Conservation (phyloP, 371 early-diverging fungal genomes). For the Mortierella sp. region DNA sequence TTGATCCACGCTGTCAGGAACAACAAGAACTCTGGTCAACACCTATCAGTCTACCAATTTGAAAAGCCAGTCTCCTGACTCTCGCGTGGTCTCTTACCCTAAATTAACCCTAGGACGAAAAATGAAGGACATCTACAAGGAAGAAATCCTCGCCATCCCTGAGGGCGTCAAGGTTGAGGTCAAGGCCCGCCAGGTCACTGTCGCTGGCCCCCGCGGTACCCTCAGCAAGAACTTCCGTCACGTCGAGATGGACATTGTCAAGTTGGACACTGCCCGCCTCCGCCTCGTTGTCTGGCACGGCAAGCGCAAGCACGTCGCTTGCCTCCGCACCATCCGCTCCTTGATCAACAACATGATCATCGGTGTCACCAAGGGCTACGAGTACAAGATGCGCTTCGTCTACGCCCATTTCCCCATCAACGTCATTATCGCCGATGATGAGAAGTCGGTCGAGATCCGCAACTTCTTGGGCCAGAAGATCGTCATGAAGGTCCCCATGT, state of each 20-base stretch:
- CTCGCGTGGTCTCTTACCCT: not conserved
- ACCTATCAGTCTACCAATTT: not conserved
- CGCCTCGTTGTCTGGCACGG: constrained; percentile 97
- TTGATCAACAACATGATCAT: constrained; percentile 98
- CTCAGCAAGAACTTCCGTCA: constrained; percentile 96
- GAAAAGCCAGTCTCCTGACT: not conserved
- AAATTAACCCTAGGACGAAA: not conserved
- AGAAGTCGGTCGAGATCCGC: constrained; percentile 95
- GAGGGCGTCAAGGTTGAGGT: constrained; percentile 75
- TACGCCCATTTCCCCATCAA: constrained; percentile 99
- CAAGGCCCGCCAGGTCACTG: constrained; percentile 85
- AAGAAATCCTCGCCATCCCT: constrained; percentile 86
- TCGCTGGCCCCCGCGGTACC: constrained; percentile 92
- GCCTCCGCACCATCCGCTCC: constrained; percentile 98
- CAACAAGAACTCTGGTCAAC: not conserved
- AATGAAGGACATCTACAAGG: constrained; percentile 92
- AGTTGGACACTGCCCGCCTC: constrained; percentile 79
- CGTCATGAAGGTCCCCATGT: constrained; percentile 91
- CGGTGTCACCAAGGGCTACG: constrained; percentile 99
- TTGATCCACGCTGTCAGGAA: not conserved
- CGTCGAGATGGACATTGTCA: constrained; percentile 92
- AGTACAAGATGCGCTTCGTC: constrained; percentile 99
- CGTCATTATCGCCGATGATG: constrained; percentile 90
- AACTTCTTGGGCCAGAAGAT: constrained; percentile 99
- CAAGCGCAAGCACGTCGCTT: constrained; percentile 97